These are phyloP conservation scores for Oligophagozyma castellii DNA, from an alignment of 1,139 yeast species.

Conservation along the genomic window DNA sequence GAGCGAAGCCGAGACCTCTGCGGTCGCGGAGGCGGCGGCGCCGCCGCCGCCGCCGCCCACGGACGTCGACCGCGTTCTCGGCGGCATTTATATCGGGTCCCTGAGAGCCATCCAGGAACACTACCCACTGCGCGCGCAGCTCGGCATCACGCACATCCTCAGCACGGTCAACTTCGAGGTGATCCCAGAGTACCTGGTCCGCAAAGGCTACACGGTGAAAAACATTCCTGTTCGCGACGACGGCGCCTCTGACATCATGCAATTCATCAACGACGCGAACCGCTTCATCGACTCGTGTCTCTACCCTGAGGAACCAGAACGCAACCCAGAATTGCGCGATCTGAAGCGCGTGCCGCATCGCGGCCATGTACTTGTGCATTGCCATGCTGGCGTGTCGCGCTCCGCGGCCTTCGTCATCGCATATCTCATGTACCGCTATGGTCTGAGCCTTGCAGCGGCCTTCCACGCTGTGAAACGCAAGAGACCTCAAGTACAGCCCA, in stretches of 20 bases:
- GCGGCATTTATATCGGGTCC: conserved; percentile 52
- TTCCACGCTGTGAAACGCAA: conserved; percentile 57
- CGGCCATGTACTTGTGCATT: conserved; percentile 44
- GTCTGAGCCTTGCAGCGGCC: conserved; percentile 46
- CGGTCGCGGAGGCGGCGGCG: too few relatives aligned
- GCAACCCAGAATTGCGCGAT: conserved; percentile 22
- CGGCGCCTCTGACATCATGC: conserved; percentile 46
- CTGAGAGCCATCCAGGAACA: conserved; percentile 37
- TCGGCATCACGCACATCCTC: conserved; percentile 53
- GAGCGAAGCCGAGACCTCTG: too few relatives aligned
- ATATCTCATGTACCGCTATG: conserved; percentile 63
- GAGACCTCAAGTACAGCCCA: conserved; percentile 53
- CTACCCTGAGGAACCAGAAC: conserved; percentile 25
- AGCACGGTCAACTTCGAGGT: conserved; percentile 55
- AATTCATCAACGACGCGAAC: conserved; percentile 45
- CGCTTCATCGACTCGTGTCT: conserved; percentile 56
- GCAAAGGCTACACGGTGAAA: conserved; percentile 37
- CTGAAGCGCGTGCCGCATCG: conserved; percentile 29
- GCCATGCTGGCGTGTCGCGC: conserved; percentile 83
- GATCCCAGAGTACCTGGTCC: conserved; percentile 33
- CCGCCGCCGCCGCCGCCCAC: too few relatives aligned
- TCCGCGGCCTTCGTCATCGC: conserved; percentile 64
- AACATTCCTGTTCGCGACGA: conserved; percentile 62
- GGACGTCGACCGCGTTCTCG: conserved; percentile 36
- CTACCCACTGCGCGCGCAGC: conserved; percentile 30